Conservation (phyloP, 208 protist species). For the Trypanosoma platydactyli region DNA sequence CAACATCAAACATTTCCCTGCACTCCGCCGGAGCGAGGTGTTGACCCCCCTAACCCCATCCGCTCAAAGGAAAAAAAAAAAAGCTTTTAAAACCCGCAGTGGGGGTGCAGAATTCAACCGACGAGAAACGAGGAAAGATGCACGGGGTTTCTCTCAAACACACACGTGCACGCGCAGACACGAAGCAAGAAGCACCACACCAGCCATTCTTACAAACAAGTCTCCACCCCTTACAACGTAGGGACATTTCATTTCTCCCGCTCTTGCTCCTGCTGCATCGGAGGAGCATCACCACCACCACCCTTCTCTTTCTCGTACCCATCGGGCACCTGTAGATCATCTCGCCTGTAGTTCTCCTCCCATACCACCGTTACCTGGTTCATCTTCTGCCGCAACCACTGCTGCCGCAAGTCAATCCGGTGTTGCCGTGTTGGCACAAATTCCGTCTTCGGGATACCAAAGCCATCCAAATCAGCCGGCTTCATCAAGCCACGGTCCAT, state of each 20-base stretch:
- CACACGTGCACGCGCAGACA: not conserved
- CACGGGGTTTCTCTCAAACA: no score
- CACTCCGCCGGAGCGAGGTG: no score
- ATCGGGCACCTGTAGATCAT: slow-evolving; percentile 67
- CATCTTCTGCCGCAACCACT: slow-evolving; percentile 81
- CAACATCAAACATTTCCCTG: no score
- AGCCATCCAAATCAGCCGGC: slow-evolving; percentile 65
- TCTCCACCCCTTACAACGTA: not conserved
- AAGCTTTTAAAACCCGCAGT: no score
- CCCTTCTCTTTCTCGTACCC: slow-evolving; percentile 56
- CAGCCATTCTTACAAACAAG: not conserved
- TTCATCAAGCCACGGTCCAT: slow-evolving; percentile 89
- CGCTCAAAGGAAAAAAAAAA: no score
- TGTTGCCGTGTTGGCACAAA: slow-evolving; percentile 84
- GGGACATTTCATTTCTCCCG: not conserved
- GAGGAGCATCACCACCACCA: not conserved
- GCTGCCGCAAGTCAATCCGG: slow-evolving; percentile 65
- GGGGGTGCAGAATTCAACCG: no score
- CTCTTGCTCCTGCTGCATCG: not conserved
- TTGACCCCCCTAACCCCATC: no score
- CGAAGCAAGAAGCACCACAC: slow-evolving; percentile 3
- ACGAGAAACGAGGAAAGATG: no score
- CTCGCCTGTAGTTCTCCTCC: slow-evolving; percentile 73
- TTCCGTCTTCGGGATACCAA: slow-evolving; percentile 75
- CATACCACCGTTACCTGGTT: slow-evolving; percentile 68